Percentiles rank a stretch among this genome's conserved stretches.
Evolutionary conservation across 305 asterid species (phyloP).

Genomic region (Solanum hybrid): DNA sequence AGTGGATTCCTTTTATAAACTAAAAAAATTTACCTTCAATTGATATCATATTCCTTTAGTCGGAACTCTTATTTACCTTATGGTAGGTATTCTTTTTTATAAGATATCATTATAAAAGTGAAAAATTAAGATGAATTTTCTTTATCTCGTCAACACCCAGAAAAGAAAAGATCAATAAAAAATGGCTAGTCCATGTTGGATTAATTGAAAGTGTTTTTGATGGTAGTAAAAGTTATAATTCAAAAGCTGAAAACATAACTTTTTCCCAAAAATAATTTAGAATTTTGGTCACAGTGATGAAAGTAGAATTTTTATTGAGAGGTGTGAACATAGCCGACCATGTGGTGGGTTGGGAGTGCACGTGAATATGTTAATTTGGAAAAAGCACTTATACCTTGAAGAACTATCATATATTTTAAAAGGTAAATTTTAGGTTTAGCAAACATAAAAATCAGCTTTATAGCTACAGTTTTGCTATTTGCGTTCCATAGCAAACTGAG

Average conservation of each 20-base stretch:
- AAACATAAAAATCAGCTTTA: too few relatives aligned
- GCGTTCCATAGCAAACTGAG: background rate
- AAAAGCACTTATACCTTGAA: background rate
- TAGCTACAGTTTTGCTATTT: background rate
- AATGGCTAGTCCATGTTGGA: background rate
- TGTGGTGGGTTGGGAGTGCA: background rate
- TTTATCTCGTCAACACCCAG: background rate
- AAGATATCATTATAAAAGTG: background rate
- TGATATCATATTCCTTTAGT: background rate
- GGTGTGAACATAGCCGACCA: background rate
- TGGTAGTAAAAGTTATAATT: background rate
- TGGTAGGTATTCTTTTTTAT: background rate
- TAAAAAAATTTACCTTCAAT: background rate
- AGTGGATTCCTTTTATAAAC: background rate
- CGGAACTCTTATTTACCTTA: background rate
- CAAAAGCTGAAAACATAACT: background rate
- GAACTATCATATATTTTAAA: background rate
- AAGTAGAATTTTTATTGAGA: background rate
- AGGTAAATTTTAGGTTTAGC: background rate
- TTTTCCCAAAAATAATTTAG: background rate
- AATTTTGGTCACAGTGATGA: background rate
- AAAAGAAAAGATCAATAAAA: background rate
- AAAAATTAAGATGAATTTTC: background rate
- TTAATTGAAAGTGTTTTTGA: background rate
- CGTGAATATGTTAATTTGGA: background rate